Evolutionary conservation across 2,329 filamentous ascomycete genomes (phyloP).

Genomic region (Sclerotinia nivalis): DNA sequence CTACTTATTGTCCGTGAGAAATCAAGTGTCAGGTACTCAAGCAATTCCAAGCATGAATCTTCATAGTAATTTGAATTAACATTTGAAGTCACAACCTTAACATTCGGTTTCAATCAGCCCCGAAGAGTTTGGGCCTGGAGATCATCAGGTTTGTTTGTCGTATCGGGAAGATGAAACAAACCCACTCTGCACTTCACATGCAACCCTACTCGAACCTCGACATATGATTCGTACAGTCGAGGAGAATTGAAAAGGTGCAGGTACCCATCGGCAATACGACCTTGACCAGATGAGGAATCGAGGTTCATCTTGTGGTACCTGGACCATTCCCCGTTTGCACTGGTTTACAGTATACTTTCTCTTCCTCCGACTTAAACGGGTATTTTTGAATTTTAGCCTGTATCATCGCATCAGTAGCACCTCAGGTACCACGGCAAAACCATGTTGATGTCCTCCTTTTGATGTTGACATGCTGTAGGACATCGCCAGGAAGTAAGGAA

Average conservation of each 20-base stretch:
- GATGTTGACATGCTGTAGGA: background rate
- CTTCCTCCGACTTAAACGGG: background rate
- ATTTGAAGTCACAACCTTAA: background rate
- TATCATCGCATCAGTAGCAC: background rate
- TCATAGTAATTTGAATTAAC: constrained; percentile 2
- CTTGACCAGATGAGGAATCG: background rate
- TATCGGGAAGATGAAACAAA: constrained; percentile 9
- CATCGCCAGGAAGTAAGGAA: background rate
- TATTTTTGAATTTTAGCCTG: background rate
- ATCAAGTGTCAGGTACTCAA: background rate
- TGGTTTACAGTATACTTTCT: background rate
- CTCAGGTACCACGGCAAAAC: background rate
- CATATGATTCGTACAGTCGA: background rate
- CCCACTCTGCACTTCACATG: constrained; percentile 1
- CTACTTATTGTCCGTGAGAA: background rate
- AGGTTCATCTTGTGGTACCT: constrained; percentile 16
- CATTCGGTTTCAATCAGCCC: no score
- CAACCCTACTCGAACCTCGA: background rate
- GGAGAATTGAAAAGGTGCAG: constrained; percentile 5
- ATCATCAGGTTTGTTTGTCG: background rate
- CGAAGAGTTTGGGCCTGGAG: background rate
- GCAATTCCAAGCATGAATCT: constrained; percentile 13
- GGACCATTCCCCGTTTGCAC: background rate
- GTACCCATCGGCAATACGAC: constrained; percentile 14
- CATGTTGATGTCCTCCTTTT: background rate